Evolutionary conservation across 1,284 basidiomycete genomes (phyloP).

Genomic region (Pseudozyma hubeiensis): DNA sequence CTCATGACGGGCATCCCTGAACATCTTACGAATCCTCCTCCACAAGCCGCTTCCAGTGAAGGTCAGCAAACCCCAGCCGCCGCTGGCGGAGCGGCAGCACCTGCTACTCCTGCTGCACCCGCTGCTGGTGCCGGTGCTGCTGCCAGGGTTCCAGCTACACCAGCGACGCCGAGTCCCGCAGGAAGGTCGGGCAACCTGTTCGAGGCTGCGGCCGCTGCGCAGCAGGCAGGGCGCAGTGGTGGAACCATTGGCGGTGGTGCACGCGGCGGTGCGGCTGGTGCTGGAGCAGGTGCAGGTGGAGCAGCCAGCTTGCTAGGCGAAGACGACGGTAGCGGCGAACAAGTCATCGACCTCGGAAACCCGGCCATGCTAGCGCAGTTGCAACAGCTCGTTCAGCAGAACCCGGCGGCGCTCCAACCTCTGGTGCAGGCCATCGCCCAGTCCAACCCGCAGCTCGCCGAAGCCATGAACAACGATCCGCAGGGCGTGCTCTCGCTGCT

Average conservation of each 20-base stretch:
- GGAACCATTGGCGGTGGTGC: constrained; percentile 33
- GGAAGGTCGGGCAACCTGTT: constrained; percentile 68
- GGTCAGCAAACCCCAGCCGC: constrained; percentile 70
- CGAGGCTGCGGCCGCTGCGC: constrained; percentile 68
- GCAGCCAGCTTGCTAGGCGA: constrained; percentile 50
- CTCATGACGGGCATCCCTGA: constrained; percentile 77
- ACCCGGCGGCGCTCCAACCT: constrained; percentile 66
- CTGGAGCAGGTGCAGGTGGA: constrained; percentile 25
- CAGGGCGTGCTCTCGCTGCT: constrained; percentile 64
- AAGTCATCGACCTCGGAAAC: constrained; percentile 65
- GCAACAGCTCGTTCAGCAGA: constrained; percentile 63
- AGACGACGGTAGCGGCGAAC: constrained; percentile 61
- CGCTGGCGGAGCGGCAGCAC: constrained; percentile 72
- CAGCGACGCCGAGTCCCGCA: constrained; percentile 47
- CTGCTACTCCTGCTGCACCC: constrained; percentile 72
- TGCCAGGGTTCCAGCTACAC: constrained; percentile 61
- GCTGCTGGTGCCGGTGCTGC: constrained; percentile 70
- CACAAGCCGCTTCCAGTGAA: constrained; percentile 1
- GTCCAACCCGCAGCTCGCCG: constrained; percentile 65
- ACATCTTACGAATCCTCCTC: constrained; percentile 61
- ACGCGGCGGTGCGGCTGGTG: constrained; percentile 37
- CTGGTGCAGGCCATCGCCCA: constrained; percentile 67
- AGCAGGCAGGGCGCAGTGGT: constrained; percentile 43
- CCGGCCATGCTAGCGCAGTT: constrained; percentile 65
- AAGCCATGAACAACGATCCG: constrained; percentile 64